Evolutionary conservation across 2,329 filamentous ascomycete genomes (phyloP).

Genomic region (Curvularia lunata): DNA sequence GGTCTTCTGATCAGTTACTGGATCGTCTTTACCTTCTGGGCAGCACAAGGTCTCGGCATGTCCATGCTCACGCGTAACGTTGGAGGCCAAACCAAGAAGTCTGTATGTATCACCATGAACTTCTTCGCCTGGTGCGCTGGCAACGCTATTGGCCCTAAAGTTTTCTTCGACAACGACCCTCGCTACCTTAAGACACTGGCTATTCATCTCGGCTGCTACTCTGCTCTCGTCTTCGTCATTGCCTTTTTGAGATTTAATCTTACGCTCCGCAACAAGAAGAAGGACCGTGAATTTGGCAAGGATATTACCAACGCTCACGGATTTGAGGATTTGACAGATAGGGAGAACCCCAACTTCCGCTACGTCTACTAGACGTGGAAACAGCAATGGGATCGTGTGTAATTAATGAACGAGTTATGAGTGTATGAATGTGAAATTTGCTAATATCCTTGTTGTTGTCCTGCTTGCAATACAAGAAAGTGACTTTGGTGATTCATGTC

Average conservation of each 20-base stretch:
- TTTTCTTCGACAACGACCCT: constrained; percentile 60
- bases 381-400: background rate
- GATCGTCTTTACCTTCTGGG: constrained; percentile 79
- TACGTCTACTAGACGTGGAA: constrained; percentile 55
- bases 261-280: constrained; percentile 63
- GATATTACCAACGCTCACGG: constrained; percentile 52
- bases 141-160: constrained; percentile 66
- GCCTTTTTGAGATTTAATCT: constrained; percentile 66
- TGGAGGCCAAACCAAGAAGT: constrained; percentile 76
- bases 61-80: constrained; percentile 73
- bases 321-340: constrained; percentile 69
- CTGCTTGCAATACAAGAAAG: background rate
- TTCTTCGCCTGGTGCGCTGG: constrained; percentile 73
- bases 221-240: constrained; percentile 64
- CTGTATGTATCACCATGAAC: constrained; percentile 70
- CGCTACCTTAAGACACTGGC: constrained; percentile 73
- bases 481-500: background rate
- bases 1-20: constrained; percentile 77
- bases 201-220: constrained; percentile 73
- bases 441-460: background rate
- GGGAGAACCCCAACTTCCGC: constrained; percentile 65
- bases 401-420: background rate
- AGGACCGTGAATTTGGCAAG: constrained; percentile 54
- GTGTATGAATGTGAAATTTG: background rate
- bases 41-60: constrained; percentile 70